Percentiles rank a stretch among this genome's conserved stretches.
phyloP scores from a whole-genome alignment of 768 basidiomycete species.

The Mycena galericulata region DNA sequence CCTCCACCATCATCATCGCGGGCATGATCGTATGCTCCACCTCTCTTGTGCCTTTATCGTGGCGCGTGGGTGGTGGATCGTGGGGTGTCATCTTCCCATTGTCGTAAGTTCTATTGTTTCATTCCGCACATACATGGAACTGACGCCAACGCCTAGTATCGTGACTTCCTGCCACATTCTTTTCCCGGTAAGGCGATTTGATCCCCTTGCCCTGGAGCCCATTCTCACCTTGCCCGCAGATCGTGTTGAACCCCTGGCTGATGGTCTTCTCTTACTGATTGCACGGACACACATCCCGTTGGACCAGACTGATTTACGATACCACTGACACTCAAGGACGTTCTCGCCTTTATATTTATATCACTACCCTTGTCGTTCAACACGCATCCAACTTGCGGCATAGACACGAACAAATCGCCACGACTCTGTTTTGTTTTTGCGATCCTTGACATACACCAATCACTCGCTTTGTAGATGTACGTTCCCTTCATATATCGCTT shows the following conservation, averaged over 20 bases:
- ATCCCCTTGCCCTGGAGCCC: background rate
- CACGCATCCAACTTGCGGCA: constrained; percentile 17
- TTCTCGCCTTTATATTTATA: background rate
- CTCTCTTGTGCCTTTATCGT: constrained; percentile 63
- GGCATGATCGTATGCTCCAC: constrained; percentile 68
- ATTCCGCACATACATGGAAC: constrained; percentile 51
- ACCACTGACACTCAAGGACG: background rate
- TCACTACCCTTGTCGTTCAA: constrained; percentile 6
- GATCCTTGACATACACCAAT: background rate
- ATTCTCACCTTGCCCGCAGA: constrained; percentile 42
- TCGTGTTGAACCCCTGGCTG: constrained; percentile 61
- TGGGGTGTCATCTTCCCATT: constrained; percentile 88
- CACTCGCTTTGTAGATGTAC: constrained; percentile 15
- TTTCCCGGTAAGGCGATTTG: constrained; percentile 66
- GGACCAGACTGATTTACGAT: constrained; percentile 6
- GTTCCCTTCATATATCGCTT: background rate
- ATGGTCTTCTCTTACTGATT: constrained; percentile 76
- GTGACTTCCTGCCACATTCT: constrained; percentile 73
- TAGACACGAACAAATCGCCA: constrained; percentile 2
- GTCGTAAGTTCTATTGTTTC: constrained; percentile 48
- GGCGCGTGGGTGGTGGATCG: constrained; percentile 64
- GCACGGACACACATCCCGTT: background rate
- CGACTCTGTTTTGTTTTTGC: constrained; percentile 3
- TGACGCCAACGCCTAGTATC: constrained; percentile 62
- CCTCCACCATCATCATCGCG: constrained; percentile 66